Conservation (phyloP, 2,329 filamentous ascomycete species). For the Onygenales sp. region DNA sequence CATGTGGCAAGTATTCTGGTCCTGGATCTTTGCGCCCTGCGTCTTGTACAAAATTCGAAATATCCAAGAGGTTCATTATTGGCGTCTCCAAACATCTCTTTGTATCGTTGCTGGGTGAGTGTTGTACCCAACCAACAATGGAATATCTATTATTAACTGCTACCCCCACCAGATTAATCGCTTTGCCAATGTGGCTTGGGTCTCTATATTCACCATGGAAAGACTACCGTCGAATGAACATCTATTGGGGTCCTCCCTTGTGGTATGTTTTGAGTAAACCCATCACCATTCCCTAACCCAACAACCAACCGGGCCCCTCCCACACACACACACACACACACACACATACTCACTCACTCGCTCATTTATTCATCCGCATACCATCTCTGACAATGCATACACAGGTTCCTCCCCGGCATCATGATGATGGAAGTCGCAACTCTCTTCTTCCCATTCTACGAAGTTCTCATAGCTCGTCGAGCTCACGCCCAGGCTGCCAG, state of each 20-base stretch:
- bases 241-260: slow-evolving; percentile 5
- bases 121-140: slow-evolving; percentile 16
- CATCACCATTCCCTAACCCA: not conserved
- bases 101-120: slow-evolving; percentile 31
- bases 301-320: not conserved
- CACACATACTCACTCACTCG: not conserved
- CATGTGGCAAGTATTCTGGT: slow-evolving; percentile 56
- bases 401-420: slow-evolving; percentile 43
- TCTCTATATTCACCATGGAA: slow-evolving; percentile 1
- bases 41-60: slow-evolving; percentile 49
- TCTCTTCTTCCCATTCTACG: slow-evolving; percentile 48
- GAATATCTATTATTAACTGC: slow-evolving; percentile 1
- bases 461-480: slow-evolving; percentile 1
- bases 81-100: slow-evolving; percentile 49
- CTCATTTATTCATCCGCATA: not conserved
- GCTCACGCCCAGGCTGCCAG: not conserved
- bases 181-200: slow-evolving; percentile 52
- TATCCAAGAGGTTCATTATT: slow-evolving; percentile 53
- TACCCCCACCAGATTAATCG: slow-evolving; percentile 36
- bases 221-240: slow-evolving; percentile 1
- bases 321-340: not conserved
- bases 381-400: slow-evolving; percentile 5
- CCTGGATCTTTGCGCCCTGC: slow-evolving; percentile 52
- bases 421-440: slow-evolving; percentile 50
- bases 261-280: slow-evolving; percentile 1